Percentiles rank a stretch among this genome's conserved stretches.
phyloP scores from a whole-genome alignment of 2,329 filamentous ascomycete species.

The Paecilomyces sp. region DNA sequence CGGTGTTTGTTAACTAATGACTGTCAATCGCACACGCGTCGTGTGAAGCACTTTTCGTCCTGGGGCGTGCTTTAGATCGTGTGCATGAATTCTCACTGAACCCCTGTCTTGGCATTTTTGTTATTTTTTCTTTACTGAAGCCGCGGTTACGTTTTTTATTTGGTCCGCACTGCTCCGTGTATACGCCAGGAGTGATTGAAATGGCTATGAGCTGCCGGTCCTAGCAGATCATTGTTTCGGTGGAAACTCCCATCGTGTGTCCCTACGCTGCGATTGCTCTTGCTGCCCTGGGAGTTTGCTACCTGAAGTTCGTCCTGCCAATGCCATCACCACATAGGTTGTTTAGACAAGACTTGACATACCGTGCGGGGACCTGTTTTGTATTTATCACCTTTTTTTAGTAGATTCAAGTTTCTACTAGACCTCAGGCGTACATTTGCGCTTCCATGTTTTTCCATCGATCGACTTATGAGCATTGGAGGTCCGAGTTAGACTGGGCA shows the following conservation, averaged over 20 bases:
- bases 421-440: no score
- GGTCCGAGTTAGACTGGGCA: no score
- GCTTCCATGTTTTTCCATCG: no score
- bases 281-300: background rate
- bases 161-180: background rate
- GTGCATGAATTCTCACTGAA: background rate
- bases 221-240: background rate
- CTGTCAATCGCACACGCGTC: background rate
- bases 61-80: background rate
- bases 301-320: background rate
- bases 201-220: background rate
- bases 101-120: background rate
- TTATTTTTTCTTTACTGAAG: background rate
- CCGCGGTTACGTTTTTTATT: background rate
- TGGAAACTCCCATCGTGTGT: background rate
- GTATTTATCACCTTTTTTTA: background rate
- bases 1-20: background rate
- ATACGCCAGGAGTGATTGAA: background rate
- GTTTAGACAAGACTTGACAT: background rate
- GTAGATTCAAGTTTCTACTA: no score
- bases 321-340: background rate
- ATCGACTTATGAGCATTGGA: no score
- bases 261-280: background rate
- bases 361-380: background rate
- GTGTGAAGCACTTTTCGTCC: background rate